Evolutionary conservation across 371 early-diverging fungal genomes (phyloP).

Genomic region (Mucor plumbeus): DNA sequence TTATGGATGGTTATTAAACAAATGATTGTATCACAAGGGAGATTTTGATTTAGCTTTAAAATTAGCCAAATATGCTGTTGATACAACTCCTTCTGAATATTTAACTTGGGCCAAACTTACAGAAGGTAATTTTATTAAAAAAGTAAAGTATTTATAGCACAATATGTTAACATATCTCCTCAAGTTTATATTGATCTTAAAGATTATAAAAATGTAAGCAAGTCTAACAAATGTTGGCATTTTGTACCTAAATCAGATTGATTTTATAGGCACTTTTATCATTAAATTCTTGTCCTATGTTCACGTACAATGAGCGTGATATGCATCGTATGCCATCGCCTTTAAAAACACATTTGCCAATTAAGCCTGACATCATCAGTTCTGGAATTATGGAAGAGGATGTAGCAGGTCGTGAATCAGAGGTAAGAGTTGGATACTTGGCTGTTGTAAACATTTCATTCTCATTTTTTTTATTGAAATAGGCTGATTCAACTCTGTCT

Average conservation of each 20-base stretch:
- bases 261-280: constrained; percentile 80
- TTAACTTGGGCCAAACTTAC: constrained; percentile 94
- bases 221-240: background rate
- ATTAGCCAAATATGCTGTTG: constrained; percentile 90
- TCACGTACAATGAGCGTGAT: constrained; percentile 90
- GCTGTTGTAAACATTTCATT: background rate
- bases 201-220: constrained; percentile 79
- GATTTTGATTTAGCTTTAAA: constrained; percentile 79
- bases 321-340: constrained; percentile 90
- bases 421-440: constrained; percentile 31
- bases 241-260: background rate
- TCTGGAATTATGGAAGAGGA: constrained; percentile 75
- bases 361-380: constrained; percentile 69
- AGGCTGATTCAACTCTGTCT: constrained; percentile 61
- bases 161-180: background rate
- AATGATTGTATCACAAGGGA: constrained; percentile 39
- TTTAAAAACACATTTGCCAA: constrained; percentile 77
- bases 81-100: constrained; percentile 93
- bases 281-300: constrained; percentile 97
- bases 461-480: background rate
- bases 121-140: constrained; percentile 49
- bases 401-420: constrained; percentile 68
- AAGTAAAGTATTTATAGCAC: background rate
- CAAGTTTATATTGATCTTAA: constrained; percentile 81
- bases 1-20: background rate